These are phyloP conservation scores for Naganishia vishniacii DNA, from an alignment of 768 basidiomycete species.

Conservation along the genomic window DNA sequence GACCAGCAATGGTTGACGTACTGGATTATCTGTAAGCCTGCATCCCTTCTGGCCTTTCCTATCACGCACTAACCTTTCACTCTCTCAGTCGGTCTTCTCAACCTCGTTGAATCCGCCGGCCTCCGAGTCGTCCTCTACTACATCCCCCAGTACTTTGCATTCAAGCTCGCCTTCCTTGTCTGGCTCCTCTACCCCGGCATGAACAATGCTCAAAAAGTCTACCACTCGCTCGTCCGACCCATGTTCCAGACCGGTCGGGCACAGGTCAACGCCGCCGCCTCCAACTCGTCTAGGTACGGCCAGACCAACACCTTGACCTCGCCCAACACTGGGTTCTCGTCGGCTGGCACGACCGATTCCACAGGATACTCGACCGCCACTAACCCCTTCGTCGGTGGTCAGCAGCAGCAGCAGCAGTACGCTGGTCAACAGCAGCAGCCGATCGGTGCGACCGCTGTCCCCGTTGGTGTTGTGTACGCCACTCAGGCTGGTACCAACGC, in stretches of 20 bases:
- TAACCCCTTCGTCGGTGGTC: constrained; percentile 6
- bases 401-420: neutral
- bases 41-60: neutral
- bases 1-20: constrained; percentile 96
- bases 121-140: constrained; percentile 77
- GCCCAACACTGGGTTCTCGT: constrained; percentile 25
- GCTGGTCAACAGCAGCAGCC: constrained; percentile 9
- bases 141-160: constrained; percentile 85
- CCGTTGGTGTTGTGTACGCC: constrained; percentile 2
- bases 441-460: neutral
- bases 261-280: constrained; percentile 15
- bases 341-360: constrained; percentile 34
- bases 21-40: constrained; percentile 55
- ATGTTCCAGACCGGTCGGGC: constrained; percentile 58
- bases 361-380: constrained; percentile 25
- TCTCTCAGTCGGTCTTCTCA: constrained; percentile 81
- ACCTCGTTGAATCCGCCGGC: constrained; percentile 82
- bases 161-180: constrained; percentile 84
- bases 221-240: constrained; percentile 71
- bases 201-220: constrained; percentile 72
- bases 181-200: constrained; percentile 54
- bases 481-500: neutral
- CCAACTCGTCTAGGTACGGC: constrained; percentile 14
- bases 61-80: neutral
- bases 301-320: constrained; percentile 17